phyloP scores from a whole-genome alignment of 176 grass and related monocot species.

The Areca catechu region DNA sequence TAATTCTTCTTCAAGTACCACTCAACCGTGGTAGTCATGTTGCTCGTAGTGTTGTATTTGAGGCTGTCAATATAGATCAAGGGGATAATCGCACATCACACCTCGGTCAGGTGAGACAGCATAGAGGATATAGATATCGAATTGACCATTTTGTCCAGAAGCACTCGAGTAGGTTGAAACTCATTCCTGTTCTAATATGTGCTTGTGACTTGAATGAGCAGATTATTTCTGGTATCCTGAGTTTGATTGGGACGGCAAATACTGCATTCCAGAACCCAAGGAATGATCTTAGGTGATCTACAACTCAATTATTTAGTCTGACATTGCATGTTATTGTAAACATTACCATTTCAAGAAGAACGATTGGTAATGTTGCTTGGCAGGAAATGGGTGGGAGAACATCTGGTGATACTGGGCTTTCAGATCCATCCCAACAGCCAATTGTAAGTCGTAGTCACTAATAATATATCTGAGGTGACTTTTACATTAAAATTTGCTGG shows the following conservation, averaged over 20 bases:
- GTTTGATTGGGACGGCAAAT: constrained; percentile 27
- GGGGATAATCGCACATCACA: constrained; percentile 45
- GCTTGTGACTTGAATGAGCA: constrained; percentile 32
- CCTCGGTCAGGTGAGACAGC: constrained; percentile 49
- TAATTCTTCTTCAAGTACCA: constrained; percentile 38
- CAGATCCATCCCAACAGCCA: constrained; percentile 41
- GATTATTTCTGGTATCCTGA: constrained; percentile 68
- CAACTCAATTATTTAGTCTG: too few species aligned
- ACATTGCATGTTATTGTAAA: constrained; percentile 22
- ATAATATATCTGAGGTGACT: too few species aligned
- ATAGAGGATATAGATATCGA: neutral
- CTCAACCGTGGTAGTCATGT: constrained; percentile 37
- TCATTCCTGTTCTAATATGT: constrained; percentile 7
- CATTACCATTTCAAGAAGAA: constrained; percentile 26
- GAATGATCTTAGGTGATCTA: constrained; percentile 40
- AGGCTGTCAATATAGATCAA: constrained; percentile 83
- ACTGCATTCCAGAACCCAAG: constrained; percentile 11
- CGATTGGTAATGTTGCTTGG: constrained; percentile 8
- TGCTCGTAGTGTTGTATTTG: constrained; percentile 74
- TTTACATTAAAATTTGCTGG: too few species aligned
- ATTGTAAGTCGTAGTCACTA: constrained; percentile 45
- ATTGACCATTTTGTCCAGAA: too few species aligned
- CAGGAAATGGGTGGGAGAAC: constrained; percentile 31
- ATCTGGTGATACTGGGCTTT: constrained; percentile 35
- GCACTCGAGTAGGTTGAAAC: neutral